These are phyloP conservation scores for Starmerella bombi DNA, from an alignment of 805 yeast species.

Conservation along the genomic window DNA sequence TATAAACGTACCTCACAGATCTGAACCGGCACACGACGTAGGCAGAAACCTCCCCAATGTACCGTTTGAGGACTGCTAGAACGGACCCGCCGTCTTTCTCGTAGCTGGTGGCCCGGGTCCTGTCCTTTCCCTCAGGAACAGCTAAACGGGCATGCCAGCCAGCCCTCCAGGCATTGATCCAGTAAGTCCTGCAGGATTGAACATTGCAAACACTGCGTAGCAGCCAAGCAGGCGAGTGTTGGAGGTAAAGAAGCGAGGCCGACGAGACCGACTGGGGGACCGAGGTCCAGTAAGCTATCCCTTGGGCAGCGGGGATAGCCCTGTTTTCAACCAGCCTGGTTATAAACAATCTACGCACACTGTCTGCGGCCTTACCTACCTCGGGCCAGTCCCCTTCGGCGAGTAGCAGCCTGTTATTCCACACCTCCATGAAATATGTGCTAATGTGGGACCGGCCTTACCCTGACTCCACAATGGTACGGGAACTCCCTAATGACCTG, in stretches of 20 bases:
- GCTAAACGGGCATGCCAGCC: neutral
- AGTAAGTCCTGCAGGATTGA: neutral
- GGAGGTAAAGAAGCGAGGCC: slow-evolving; percentile 14
- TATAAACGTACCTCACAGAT: neutral
- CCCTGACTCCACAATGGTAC: no score
- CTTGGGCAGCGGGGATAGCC: slow-evolving; percentile 18
- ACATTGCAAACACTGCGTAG: neutral
- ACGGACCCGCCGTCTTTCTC: no score
- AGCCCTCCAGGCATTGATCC: neutral
- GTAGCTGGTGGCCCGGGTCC: neutral
- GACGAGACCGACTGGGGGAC: slow-evolving; percentile 4
- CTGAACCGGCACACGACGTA: neutral
- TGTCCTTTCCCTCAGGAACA: neutral
- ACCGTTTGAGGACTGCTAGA: neutral
- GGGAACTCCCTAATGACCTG: no score
- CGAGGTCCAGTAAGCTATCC: slow-evolving; percentile 18
- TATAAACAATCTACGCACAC: slow-evolving; percentile 14
- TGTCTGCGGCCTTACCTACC: slow-evolving; percentile 17
- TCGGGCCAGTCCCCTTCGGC: slow-evolving; percentile 20
- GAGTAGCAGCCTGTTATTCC: slow-evolving; percentile 18
- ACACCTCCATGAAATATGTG: slow-evolving; percentile 14
- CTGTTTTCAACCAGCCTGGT: slow-evolving; percentile 8
- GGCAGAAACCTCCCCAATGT: neutral
- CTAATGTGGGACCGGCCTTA: no score
- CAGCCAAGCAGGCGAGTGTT: slow-evolving; percentile 12